These are phyloP conservation scores for Blastobotrys persicus DNA, from an alignment of 1,139 yeast species.

Conservation along the genomic window DNA sequence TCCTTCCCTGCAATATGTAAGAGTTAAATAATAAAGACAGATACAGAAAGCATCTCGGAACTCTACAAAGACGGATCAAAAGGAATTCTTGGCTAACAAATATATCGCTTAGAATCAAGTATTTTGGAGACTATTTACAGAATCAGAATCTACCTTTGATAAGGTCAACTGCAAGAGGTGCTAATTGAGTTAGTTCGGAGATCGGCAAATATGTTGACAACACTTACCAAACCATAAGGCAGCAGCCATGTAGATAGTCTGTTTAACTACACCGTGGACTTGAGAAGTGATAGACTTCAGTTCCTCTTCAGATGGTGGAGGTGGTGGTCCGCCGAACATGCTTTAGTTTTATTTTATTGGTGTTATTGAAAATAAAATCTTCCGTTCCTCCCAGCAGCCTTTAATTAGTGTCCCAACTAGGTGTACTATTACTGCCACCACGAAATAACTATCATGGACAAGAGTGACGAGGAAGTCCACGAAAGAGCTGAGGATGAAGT, in stretches of 20 bases:
- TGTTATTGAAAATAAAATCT: not conserved
- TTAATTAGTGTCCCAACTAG: not conserved
- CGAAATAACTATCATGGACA: not conserved
- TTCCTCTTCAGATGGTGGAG: slow-evolving; percentile 73
- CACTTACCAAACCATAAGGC: slow-evolving; percentile 61
- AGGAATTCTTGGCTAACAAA: not conserved
- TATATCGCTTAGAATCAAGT: too few species aligned
- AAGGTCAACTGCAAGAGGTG: slow-evolving; percentile 41
- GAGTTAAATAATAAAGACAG: too few species aligned
- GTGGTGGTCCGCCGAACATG: slow-evolving; percentile 81
- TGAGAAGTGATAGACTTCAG: slow-evolving; percentile 68
- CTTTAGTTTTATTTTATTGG: slow-evolving; percentile 13
- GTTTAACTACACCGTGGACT: slow-evolving; percentile 62
- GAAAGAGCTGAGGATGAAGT: slow-evolving; percentile 11
- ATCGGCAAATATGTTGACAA: not conserved
- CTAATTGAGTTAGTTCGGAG: slow-evolving; percentile 23
- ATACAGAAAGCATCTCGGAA: too few species aligned
- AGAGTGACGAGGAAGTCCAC: slow-evolving; percentile 12
- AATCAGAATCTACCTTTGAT: slow-evolving; percentile 40
- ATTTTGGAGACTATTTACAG: not conserved
- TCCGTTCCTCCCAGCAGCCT: not conserved
- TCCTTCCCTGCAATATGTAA: too few species aligned
- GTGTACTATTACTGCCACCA: too few species aligned
- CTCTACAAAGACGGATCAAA: not conserved
- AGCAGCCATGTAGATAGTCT: slow-evolving; percentile 70